These are phyloP conservation scores for Talaromyces sp. DNA, from an alignment of 2,329 filamentous ascomycete species.

Conservation along the genomic window DNA sequence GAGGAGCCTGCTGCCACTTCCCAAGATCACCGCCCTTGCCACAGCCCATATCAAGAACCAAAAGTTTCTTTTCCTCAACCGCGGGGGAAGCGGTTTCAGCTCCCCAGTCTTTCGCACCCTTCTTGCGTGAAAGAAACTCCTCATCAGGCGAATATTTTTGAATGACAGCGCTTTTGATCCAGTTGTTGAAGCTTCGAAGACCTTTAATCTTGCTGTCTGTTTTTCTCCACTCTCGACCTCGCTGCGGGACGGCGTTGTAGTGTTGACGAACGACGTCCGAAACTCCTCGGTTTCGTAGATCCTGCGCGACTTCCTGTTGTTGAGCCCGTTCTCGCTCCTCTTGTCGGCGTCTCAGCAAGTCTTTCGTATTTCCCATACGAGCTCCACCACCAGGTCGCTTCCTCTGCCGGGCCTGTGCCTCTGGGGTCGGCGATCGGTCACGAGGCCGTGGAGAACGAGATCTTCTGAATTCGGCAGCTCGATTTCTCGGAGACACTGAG, in stretches of 20 bases:
- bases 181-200: conserved; percentile 92
- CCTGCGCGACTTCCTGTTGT: conserved; percentile 30
- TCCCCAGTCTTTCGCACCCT: conserved; percentile 40
- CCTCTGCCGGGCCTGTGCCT: conserved; percentile 33
- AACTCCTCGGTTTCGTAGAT: conserved; percentile 50
- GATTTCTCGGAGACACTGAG: conserved; percentile 13
- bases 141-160: conserved; percentile 89
- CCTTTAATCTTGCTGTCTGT: conserved; percentile 95
- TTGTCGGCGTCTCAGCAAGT: conserved; percentile 36
- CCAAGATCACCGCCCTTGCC: conserved; percentile 93
- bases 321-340: conserved; percentile 39
- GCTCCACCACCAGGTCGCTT: conserved; percentile 44
- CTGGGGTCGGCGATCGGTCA: conserved; percentile 36
- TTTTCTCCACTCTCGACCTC: conserved; percentile 88
- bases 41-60: conserved; percentile 90
- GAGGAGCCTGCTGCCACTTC: conserved; percentile 95
- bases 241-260: conserved; percentile 92
- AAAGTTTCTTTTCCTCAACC: conserved; percentile 51
- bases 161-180: conserved; percentile 96
- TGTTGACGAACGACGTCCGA: conserved; percentile 86
- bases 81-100: conserved; percentile 29
- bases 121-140: conserved; percentile 54
- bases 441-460: conserved; percentile 37
- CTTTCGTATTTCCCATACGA: conserved; percentile 31
- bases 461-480: conserved; percentile 23